Evolutionary conservation across 257 asterid genomes (phyloP).

Genomic region (Paraleonurus japonicus): DNA sequence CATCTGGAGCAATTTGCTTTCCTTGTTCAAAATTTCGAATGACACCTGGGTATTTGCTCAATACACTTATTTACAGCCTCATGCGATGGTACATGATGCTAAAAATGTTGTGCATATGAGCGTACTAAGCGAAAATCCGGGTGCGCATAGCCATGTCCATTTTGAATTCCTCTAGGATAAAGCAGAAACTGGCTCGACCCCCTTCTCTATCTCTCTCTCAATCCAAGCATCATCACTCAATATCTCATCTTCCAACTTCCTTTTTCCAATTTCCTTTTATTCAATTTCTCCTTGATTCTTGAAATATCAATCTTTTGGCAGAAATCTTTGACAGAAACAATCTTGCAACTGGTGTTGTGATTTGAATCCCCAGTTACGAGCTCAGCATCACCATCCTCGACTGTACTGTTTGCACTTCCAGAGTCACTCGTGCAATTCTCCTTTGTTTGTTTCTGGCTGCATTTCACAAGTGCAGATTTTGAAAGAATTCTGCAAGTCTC

Average conservation of each 20-base stretch:
- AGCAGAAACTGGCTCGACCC: slow-evolving; percentile 24
- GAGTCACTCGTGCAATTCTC: slow-evolving; percentile 38
- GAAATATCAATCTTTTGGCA: slow-evolving; percentile 30
- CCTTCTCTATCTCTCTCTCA: slow-evolving; percentile 56
- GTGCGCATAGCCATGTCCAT: background rate
- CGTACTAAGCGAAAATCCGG: no score
- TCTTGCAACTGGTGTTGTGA: slow-evolving; percentile 27
- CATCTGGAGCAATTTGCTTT: background rate
- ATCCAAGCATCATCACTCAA: slow-evolving; percentile 50
- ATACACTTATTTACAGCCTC: no score
- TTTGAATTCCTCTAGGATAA: background rate
- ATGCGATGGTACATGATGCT: no score
- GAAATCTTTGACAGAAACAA: slow-evolving; percentile 21
- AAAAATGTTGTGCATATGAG: no score
- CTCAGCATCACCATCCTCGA: slow-evolving; percentile 44
- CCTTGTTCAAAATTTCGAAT: background rate
- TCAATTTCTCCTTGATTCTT: slow-evolving; percentile 47
- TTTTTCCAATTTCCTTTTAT: slow-evolving; percentile 37
- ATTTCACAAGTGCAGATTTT: slow-evolving; percentile 7
- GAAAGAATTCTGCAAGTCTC: slow-evolving; percentile 15
- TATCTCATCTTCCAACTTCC: slow-evolving; percentile 24
- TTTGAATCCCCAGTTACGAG: slow-evolving; percentile 29
- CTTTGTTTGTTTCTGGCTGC: slow-evolving; percentile 27
- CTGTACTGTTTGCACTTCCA: slow-evolving; percentile 43
- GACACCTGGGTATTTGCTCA: no score